Evolutionary conservation across 768 basidiomycete species (phyloP), one percentile per base, ranked within the genome.

Genomic region (Strobilomyces echinocephalus): DNA sequence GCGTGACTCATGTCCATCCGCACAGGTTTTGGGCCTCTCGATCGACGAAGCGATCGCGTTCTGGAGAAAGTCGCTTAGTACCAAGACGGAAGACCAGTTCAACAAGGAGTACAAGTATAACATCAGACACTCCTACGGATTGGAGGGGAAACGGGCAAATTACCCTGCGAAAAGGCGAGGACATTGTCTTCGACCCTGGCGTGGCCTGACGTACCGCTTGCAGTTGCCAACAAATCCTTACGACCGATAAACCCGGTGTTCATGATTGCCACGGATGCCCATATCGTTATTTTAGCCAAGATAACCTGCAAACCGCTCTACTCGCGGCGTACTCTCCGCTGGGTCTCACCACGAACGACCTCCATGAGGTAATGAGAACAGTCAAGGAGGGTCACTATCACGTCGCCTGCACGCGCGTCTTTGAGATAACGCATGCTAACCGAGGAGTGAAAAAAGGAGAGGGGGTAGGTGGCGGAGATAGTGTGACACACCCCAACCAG

Each of bases 21-120:
- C 24, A 15, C 63, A 97, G 95, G 90, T 91, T 2, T 75, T 98
- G 52, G 97, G 97, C 8, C 72, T 99, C 53, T 87, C 95, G 0
- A 82, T 99, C 34, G 95, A 99, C 15, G 97, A 99, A 71, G 94
- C 97, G 1, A 68, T 97, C 44, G 73, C 79, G 10, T 99, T 97
- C 71, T 99, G 97, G 97, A 77, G 91, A 50, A 89, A 85, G 65
- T 85, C 89, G 24, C 97, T 95, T 67, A 83, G 70, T 9, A 70
- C 69, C 7, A 82, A 91, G 50, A 83, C 86, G 10, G 95, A 97
- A 54, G 93, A 97, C 72, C 87, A 92, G 68, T 99, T 98, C 73
- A 95, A 95, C 76, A 99, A 98, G 67, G 90, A 97, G 66, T 87
- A 97, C 78, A 87, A 84, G 62, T 99, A 99, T 69, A 99, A 98